These are phyloP conservation scores for Fusarium xyrophilum DNA, from an alignment of 2,329 filamentous ascomycete species.

Conservation along the genomic window DNA sequence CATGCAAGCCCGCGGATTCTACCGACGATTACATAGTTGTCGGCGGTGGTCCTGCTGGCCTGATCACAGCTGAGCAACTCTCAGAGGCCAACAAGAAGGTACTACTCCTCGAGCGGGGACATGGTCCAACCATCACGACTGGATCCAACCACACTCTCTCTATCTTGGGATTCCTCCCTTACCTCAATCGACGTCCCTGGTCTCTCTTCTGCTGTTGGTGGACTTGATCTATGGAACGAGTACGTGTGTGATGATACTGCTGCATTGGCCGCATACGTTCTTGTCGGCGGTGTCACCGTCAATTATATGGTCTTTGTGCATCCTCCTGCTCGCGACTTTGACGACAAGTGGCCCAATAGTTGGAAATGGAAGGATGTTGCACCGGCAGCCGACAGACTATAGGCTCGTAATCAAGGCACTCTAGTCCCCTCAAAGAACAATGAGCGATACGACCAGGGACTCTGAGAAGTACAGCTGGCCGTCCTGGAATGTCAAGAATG, in stretches of 20 bases:
- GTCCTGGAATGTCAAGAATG: conserved; percentile 70
- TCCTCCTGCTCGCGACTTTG: conserved; percentile 68
- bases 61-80: conserved; percentile 51
- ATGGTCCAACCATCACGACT: conserved; percentile 66
- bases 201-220: conserved; percentile 61
- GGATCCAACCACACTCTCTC: conserved; percentile 67
- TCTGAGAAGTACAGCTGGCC: conserved; percentile 70
- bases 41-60: conserved; percentile 36
- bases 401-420: conserved; percentile 59
- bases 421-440: conserved; percentile 70
- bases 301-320: conserved; percentile 74
- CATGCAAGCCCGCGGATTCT: neutral
- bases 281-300: conserved; percentile 70
- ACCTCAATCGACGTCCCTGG: conserved; percentile 75
- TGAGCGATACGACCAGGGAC: conserved; percentile 69
- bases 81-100: conserved; percentile 70
- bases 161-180: conserved; percentile 66
- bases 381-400: conserved; percentile 65
- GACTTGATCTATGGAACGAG: conserved; percentile 68
- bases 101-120: conserved; percentile 65
- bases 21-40: conserved; percentile 41
- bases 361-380: conserved; percentile 68
- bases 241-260: conserved; percentile 36
- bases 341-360: conserved; percentile 69
- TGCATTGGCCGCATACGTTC: conserved; percentile 63